These are phyloP conservation scores for Backusella westeae DNA, from an alignment of 192 early-diverging fungal species.

Conservation along the genomic window DNA sequence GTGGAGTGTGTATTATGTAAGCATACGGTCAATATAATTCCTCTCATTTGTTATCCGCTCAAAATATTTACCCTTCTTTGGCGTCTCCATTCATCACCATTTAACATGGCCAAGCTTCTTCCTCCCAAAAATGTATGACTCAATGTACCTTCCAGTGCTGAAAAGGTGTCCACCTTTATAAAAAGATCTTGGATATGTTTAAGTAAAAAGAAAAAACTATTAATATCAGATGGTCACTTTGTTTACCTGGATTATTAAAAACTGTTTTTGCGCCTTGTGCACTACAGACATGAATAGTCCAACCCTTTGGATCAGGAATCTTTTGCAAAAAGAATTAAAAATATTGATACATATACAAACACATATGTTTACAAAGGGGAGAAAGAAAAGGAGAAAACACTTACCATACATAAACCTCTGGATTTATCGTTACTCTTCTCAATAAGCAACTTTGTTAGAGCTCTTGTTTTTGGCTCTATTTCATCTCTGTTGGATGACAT, in stretches of 20 bases:
- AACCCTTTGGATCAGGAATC: neutral
- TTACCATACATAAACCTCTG: neutral
- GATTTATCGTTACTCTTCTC: neutral
- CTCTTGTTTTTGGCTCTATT: neutral
- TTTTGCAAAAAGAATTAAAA: neutral
- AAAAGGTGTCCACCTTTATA: neutral
- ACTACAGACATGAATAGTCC: constrained; percentile 1
- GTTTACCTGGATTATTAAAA: neutral
- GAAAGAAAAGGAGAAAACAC: neutral
- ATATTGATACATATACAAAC: neutral
- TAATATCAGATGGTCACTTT: neutral
- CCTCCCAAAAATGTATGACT: neutral
- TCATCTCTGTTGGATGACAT: neutral
- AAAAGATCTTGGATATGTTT: neutral
- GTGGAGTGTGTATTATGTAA: neutral
- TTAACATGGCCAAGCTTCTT: neutral
- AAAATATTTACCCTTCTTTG: neutral
- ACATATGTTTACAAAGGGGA: neutral
- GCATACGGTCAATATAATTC: neutral
- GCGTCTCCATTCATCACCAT: neutral
- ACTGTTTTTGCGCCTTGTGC: neutral
- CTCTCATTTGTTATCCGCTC: neutral
- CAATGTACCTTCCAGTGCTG: neutral
- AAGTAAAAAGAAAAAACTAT: neutral
- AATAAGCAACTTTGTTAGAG: neutral